phyloP scores from a whole-genome alignment of 2,329 filamentous ascomycete species.

The Ceratocystis cubensis region DNA sequence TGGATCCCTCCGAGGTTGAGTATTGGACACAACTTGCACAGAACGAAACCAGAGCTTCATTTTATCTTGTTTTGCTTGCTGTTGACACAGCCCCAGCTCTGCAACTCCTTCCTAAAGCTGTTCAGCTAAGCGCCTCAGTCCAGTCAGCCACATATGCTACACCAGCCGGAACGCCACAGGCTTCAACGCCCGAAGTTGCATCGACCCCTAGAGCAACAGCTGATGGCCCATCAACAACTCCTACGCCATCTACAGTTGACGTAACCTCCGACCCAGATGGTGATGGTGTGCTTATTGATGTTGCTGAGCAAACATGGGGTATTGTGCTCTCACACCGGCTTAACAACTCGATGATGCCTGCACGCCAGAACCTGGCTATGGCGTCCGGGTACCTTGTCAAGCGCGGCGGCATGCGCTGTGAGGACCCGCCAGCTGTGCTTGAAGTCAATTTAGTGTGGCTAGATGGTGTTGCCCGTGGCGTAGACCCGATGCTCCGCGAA shows the following conservation, averaged over 20 bases:
- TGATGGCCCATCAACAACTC: slow-evolving; percentile 35
- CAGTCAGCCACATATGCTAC: slow-evolving; percentile 40
- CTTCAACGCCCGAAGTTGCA: slow-evolving; percentile 46
- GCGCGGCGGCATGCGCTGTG: slow-evolving; percentile 41
- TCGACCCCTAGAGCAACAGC: slow-evolving; percentile 50
- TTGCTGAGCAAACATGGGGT: slow-evolving; percentile 65
- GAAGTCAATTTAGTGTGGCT: slow-evolving; percentile 52
- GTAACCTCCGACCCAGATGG: slow-evolving; percentile 38
- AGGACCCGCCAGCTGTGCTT: slow-evolving; percentile 48
- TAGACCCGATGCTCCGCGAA: slow-evolving; percentile 57
- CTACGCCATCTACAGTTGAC: slow-evolving; percentile 27
- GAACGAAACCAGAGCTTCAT: slow-evolving; percentile 38
- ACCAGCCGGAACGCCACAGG: slow-evolving; percentile 55
- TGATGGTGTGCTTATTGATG: slow-evolving; percentile 58
- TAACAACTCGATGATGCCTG: slow-evolving; percentile 44
- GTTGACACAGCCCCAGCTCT: slow-evolving; percentile 54
- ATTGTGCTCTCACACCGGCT: slow-evolving; percentile 55
- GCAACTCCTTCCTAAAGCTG: slow-evolving; percentile 45
- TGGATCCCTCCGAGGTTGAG: slow-evolving; percentile 54
- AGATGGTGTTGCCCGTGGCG: slow-evolving; percentile 40
- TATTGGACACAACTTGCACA: slow-evolving; percentile 44
- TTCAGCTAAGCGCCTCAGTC: slow-evolving; percentile 33
- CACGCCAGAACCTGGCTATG: slow-evolving; percentile 45
- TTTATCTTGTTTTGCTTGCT: slow-evolving; percentile 48
- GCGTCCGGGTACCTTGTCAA: slow-evolving; percentile 56